These are phyloP conservation scores for Fonsecaea erecta DNA, from an alignment of 2,329 filamentous ascomycete species.

Conservation along the genomic window DNA sequence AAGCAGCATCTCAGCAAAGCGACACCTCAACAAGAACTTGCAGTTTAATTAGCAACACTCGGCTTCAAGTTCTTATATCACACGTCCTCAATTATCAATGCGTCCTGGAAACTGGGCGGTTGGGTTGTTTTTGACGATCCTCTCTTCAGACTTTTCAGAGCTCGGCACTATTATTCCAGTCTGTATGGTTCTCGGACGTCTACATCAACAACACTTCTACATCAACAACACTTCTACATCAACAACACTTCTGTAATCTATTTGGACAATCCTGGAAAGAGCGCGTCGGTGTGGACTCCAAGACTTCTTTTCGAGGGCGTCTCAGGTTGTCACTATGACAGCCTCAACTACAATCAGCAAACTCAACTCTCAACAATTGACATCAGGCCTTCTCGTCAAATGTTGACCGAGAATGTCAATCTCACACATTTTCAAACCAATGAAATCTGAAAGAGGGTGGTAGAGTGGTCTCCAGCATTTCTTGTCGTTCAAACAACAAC, in stretches of 20 bases:
- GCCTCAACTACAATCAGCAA: neutral
- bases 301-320: neutral
- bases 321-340: neutral
- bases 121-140: neutral
- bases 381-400: neutral
- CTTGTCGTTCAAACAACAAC: neutral
- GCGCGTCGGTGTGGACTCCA: neutral
- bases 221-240: neutral
- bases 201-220: neutral
- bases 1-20: neutral
- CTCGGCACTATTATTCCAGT: neutral
- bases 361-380: neutral
- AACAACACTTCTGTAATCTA: neutral
- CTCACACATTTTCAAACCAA: neutral
- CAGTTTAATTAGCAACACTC: neutral
- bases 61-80: neutral
- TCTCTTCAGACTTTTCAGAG: neutral
- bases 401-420: neutral
- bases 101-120: neutral
- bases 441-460: neutral
- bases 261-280: neutral
- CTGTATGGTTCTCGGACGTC: neutral
- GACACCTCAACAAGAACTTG: neutral
- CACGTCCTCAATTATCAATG: neutral
- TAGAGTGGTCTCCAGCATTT: neutral